Evolutionary conservation across 768 basidiomycete species (phyloP).

Genomic region (Calocybe cyanea): DNA sequence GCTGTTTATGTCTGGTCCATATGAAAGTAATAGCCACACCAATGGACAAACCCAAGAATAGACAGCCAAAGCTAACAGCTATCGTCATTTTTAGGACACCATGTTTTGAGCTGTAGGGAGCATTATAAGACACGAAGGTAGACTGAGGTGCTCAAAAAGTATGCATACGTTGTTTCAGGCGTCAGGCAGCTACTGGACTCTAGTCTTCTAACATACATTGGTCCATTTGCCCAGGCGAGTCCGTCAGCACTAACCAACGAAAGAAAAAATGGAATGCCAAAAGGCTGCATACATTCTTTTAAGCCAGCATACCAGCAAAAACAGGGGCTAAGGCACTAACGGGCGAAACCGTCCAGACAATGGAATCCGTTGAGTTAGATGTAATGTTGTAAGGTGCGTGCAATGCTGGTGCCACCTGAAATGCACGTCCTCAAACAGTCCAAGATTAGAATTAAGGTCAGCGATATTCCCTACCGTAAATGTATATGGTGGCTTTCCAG

Average conservation of each 20-base stretch:
- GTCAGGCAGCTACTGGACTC: constrained; percentile 37
- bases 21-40: not conserved
- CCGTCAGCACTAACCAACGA: constrained; percentile 44
- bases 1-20: not conserved
- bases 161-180: constrained; percentile 30
- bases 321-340: constrained; percentile 18
- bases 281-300: constrained; percentile 26
- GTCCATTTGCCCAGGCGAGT: constrained; percentile 45
- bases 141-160: not conserved
- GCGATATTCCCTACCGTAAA: constrained; percentile 45
- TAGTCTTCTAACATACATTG: constrained; percentile 40
- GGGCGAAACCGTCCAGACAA: constrained; percentile 38
- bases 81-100: not conserved
- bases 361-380: constrained; percentile 29
- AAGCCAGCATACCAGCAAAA: not conserved
- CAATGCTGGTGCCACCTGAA: constrained; percentile 44
- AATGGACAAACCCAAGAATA: not conserved
- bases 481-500: constrained; percentile 45
- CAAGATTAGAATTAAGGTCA: too few species aligned
- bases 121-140: not conserved
- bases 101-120: not conserved
- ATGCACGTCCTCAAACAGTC: too few species aligned
- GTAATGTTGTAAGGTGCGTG: constrained; percentile 53
- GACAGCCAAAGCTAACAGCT: not conserved
- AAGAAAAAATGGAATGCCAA: constrained; percentile 47